Evolutionary conservation across 2,329 filamentous ascomycete species (phyloP), one percentile per base, ranked within the genome.

Genomic region (Volutella citrinella): DNA sequence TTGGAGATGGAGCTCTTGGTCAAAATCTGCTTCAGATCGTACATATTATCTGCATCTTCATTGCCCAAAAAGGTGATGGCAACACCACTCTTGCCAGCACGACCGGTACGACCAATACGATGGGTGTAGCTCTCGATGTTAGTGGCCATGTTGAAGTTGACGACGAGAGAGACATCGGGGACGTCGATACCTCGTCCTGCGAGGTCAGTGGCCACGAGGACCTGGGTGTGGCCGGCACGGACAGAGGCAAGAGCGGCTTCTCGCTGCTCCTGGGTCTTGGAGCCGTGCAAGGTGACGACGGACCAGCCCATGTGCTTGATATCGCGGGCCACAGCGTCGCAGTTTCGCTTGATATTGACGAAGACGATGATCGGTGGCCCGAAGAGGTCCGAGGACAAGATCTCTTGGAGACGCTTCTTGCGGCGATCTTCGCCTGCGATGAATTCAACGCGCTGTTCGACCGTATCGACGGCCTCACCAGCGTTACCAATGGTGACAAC

Each of bases 281-380:
- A 87, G 44, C 93, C 91, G 67, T 98, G 93, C 19, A 98, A 69
- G 0, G 91, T 96, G 52, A 95, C 90, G 7, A 84, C 80, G 14
- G 80, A 86, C 73, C 89, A 93, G 51, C 93, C 93, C 81, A 93
- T 93, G 32, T 85, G 78, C 58, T 95, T 93, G 70, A 98, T 93
- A 57, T 97, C 91, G 42, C 87, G 79, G 4, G 91, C 91, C 29
- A 98, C 84, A 39, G 88, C 87, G 60, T 98, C 93, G 69, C 91
- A 97, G 69, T 97, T 97, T 52, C 90, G 86, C 68, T 97, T 97
- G 80, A 97, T 96, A 65, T 98, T 98, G 77, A 98, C 93, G 61
- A 98, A 98, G 45, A 98, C 90, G 52, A 98, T 98, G 61, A 98
- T 95, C 12, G 93, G 93, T 8, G 91, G 79, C 7, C 77, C 72